phyloP scores from a whole-genome alignment of 2,329 filamentous ascomycete species.

The Chaetothyriales sp. region DNA sequence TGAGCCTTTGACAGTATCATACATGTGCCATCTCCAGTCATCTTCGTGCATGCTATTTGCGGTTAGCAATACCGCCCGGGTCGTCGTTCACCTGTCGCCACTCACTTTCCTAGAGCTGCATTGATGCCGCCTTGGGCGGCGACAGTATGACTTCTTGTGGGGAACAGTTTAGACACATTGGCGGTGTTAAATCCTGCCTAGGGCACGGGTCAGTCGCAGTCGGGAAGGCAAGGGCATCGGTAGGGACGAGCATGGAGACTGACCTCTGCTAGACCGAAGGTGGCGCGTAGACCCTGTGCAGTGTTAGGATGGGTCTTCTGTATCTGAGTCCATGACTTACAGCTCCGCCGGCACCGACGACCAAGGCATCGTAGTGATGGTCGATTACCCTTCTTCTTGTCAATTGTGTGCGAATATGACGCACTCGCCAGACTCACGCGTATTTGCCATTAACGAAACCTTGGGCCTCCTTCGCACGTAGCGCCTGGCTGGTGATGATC shows the following conservation, averaged over 20 bases:
- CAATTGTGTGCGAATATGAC: neutral
- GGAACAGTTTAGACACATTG: conserved; percentile 50
- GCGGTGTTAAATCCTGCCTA: conserved; percentile 46
- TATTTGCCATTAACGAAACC: conserved; percentile 54
- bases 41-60: conserved; percentile 34
- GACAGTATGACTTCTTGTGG: conserved; percentile 49
- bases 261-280: conserved; percentile 45
- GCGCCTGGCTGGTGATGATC: conserved; percentile 70
- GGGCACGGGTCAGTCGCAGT: neutral
- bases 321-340: neutral
- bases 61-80: conserved; percentile 5
- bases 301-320: neutral
- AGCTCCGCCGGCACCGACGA: conserved; percentile 52
- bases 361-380: conserved; percentile 96
- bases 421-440: neutral
- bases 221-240: neutral
- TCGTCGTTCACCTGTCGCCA: neutral
- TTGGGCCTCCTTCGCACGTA: conserved; percentile 86
- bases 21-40: conserved; percentile 47
- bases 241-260: conserved; percentile 2
- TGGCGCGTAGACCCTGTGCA: conserved; percentile 39
- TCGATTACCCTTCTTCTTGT: conserved; percentile 32
- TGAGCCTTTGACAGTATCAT: conserved; percentile 43
- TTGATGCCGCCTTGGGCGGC: conserved; percentile 54
- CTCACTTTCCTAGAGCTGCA: conserved; percentile 38